phyloP scores from a whole-genome alignment of 371 early-diverging fungal species.

The Actinomortierella wolfii region DNA sequence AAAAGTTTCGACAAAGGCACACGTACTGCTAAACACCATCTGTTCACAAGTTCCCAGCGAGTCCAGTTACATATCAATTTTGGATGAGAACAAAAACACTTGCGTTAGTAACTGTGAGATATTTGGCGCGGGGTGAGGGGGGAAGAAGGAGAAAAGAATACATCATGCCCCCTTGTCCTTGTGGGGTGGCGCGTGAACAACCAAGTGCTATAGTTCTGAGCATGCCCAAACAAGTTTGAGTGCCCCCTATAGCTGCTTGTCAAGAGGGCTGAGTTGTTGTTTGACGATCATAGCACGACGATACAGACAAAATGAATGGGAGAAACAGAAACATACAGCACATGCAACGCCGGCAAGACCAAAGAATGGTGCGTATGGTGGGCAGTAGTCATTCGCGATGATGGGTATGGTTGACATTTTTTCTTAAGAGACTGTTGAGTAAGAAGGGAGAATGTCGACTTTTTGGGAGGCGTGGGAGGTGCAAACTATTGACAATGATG shows the following conservation, averaged over 20 bases:
- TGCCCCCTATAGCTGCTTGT: background rate
- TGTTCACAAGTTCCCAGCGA: no score
- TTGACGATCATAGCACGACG: background rate
- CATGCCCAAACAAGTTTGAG: background rate
- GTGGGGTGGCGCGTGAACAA: background rate
- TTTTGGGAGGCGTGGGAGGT: no score
- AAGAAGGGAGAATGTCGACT: no score
- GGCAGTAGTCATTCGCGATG: constrained; percentile 47
- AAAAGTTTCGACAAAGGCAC: background rate
- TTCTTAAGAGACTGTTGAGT: background rate
- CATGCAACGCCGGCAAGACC: constrained; percentile 69
- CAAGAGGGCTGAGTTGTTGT: no score
- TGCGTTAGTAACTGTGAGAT: no score
- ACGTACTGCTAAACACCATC: constrained; percentile 65
- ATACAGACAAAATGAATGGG: background rate
- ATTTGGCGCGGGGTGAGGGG: no score
- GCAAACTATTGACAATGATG: no score
- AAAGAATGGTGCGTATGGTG: constrained; percentile 69
- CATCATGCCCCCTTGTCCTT: background rate
- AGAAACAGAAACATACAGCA: constrained; percentile 46
- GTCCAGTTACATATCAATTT: no score
- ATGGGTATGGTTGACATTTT: constrained; percentile 34
- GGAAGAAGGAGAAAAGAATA: background rate
- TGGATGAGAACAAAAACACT: no score
- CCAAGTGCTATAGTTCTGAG: background rate